Base-by-base conservation (phyloP, 192 early-diverging fungal genomes). In the Gigaspora rosea region DNA sequence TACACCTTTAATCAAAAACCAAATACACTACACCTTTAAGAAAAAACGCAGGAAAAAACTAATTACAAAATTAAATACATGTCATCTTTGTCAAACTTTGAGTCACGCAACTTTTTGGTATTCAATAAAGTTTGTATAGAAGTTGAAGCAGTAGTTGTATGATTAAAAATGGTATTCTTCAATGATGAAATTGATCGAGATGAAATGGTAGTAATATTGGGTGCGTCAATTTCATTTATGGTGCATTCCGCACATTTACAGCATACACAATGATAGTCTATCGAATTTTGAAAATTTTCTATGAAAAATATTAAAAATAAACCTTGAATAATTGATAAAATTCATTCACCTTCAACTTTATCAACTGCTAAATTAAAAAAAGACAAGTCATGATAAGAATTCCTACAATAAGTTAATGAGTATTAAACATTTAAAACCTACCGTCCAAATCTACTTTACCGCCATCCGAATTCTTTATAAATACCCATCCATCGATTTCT, bases 41-140 rank as follows among this genome's bases (percentile, higher is more conserved):
- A 41, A 41, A 41, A 15, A 56, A 56, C 13, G 13, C 0, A 4
- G 52, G 4, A 56, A 56, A 12, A 56, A 18, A 18, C 12, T n/a
- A 56, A 56, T 56, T 56, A 56, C 52, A 56, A 56, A 56, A 56
- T 56, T 18, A 56, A 56, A 56, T 56, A 56, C 52, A 56, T 15
- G 13, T 56, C 52, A 18, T 56, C 52, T 5, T 56, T 15, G 4
- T 56, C 52, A 41, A 41, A 41, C 41, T 41, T 41, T 56, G 15
- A 4, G 12, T 56, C 52, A n/a, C 18, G 11, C 12, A 18, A 5
- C 4, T 56, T 56, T 18, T 56, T 56, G 12, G 18, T 5, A 27
- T 27, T 27, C 27, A 27, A 27, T 27, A 27, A 27, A 27, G 27
- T 1, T 27, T 27, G 27, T 27, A 1, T 27, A 56, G 12, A 56